Percentiles rank a stretch among this genome's conserved stretches.
Conservation (phyloP, 2,329 filamentous ascomycete species). For the Aspergillus bombycis region DNA sequence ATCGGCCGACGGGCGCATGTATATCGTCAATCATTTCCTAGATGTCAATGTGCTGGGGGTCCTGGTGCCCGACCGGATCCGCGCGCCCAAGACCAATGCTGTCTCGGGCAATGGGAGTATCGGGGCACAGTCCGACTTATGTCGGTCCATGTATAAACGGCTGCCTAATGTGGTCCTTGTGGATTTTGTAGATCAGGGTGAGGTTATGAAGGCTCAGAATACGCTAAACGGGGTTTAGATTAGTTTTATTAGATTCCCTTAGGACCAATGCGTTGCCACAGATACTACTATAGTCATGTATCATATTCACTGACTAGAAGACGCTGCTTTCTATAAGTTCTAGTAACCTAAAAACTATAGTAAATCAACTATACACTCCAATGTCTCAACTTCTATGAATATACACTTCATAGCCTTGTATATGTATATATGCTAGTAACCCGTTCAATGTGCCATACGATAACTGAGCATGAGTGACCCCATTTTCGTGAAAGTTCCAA, state of each 20-base stretch:
- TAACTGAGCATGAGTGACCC: background rate
- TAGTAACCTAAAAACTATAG: background rate
- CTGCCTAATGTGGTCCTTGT: conserved; percentile 49
- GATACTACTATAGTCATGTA: background rate
- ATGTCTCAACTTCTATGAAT: background rate
- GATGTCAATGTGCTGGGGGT: conserved; percentile 47
- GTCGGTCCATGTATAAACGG: conserved; percentile 41
- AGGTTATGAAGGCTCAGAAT: conserved; percentile 46
- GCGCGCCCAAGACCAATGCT: conserved; percentile 47
- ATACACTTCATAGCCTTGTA: background rate
- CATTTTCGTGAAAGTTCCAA: background rate
- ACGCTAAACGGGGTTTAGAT: conserved; percentile 41
- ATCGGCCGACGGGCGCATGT: conserved; percentile 46
- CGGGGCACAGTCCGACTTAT: conserved; percentile 44
- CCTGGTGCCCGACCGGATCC: conserved; percentile 46
- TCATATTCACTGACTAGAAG: background rate
- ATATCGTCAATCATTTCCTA: conserved; percentile 54
- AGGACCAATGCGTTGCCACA: background rate
- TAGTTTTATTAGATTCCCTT: background rate
- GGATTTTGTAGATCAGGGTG: conserved; percentile 51
- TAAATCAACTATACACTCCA: background rate
- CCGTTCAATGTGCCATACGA: background rate
- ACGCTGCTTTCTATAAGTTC: background rate
- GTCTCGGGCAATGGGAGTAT: conserved; percentile 48
- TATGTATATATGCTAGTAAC: background rate